phyloP scores from a whole-genome alignment of 805 yeast genomes.

The Saturnispora quitensis region DNA sequence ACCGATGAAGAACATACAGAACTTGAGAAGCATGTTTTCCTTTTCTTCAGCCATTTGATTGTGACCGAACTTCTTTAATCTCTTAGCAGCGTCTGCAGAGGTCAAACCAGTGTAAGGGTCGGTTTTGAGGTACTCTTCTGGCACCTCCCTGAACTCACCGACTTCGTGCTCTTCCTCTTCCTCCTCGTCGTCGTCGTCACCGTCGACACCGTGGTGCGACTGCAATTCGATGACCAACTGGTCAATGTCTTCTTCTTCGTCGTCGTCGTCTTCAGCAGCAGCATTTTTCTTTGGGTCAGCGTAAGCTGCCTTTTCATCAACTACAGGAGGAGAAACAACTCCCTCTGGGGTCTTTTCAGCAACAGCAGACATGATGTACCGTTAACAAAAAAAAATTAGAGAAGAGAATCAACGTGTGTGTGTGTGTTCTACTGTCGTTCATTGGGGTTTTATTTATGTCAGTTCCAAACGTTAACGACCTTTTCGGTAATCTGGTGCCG shows the following conservation, averaged over 20 bases:
- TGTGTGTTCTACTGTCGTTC: neutral
- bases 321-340: conserved; percentile 23
- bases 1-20: conserved; percentile 81
- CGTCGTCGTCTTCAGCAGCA: conserved; percentile 28
- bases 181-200: conserved; percentile 46
- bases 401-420: neutral
- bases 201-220: conserved; percentile 44
- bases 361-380: conserved; percentile 9
- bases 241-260: conserved; percentile 51
- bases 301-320: conserved; percentile 45
- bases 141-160: conserved; percentile 63
- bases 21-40: conserved; percentile 71
- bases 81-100: conserved; percentile 63
- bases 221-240: conserved; percentile 74
- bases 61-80: conserved; percentile 85
- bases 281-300: conserved; percentile 35
- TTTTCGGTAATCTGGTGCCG: neutral
- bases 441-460: neutral
- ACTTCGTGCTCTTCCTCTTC: conserved; percentile 40
- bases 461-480: neutral
- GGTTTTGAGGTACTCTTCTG: conserved; percentile 78
- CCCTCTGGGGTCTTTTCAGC: conserved; percentile 10
- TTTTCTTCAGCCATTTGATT: conserved; percentile 88
- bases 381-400: neutral
- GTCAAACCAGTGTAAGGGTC: conserved; percentile 70